Evolutionary conservation across 257 asterid species (phyloP), one percentile per base, ranked within the genome.

Genomic region (Jacaranda copaia): DNA sequence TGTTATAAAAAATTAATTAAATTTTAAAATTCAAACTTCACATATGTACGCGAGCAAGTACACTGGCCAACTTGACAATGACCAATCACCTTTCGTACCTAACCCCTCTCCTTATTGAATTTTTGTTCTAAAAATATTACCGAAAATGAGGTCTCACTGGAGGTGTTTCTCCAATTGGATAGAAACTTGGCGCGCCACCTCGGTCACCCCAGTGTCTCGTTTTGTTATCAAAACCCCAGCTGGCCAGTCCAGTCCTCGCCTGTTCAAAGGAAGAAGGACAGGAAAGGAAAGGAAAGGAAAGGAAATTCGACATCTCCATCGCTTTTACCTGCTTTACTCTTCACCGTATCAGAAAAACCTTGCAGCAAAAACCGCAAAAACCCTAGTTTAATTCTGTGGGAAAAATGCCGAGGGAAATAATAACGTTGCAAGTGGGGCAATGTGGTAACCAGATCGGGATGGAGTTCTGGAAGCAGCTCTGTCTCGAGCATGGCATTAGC

Each of bases 381-480:
- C 80, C 85, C 85, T 74, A 78, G 68, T 48, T 72, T 32, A 55
- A 7, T 72, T 63, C 57, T 16, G 52, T n/a, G 2, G 55, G 9
- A 16, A 75, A 80, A 83, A 96, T 96, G 99, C 99, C 99, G 79
- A 85, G 99, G 83, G 99, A 96, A 72, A 96, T 93, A 3, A 93
- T 96, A 51, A 96, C 98, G 42, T 77, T 96, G 77, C 98, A 96
- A 70, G 99, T 96, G 68, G 99, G 99, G 55, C 99, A 96, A 90
- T 96, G 98, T 80, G 99, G 98, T 77, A 93, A 96, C 78, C 99
- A 96, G 96, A 96, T 93, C 88, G 99, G 99, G 13, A 96, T 96
- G 99, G 99, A 96, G 87, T 96, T 93, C 84, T 96, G 99, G 99
- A 96, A 96, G 83, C 99, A 96, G 89, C 99, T 96, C 59, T 96